These are phyloP conservation scores for Salvia splendens DNA, from an alignment of 257 asterid species.

Conservation along the genomic window DNA sequence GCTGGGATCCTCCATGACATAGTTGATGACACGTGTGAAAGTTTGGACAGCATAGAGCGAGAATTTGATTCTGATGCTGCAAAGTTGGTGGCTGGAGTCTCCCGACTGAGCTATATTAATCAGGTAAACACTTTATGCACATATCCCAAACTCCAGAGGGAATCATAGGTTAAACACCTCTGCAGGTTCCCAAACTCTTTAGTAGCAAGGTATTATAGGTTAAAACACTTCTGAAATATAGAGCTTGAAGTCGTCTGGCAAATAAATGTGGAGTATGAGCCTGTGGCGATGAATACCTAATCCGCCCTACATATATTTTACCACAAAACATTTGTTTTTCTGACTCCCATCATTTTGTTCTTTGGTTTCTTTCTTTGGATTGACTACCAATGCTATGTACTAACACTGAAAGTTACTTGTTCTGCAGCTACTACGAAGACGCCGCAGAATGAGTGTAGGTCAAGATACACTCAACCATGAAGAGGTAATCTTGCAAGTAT, in stretches of 20 bases:
- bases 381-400: neutral
- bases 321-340: neutral
- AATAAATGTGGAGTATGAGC: neutral
- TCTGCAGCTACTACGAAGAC: constrained; percentile 85
- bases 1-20: constrained; percentile 97
- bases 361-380: neutral
- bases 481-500: constrained; percentile 55
- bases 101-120: constrained; percentile 85
- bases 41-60: constrained; percentile 66
- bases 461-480: constrained; percentile 69
- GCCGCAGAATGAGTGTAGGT: constrained; percentile 72
- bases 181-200: neutral
- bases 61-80: constrained; percentile 85
- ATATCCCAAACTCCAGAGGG: neutral
- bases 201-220: constrained; percentile 13
- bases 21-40: constrained; percentile 81
- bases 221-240: constrained; percentile 21
- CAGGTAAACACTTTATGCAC: constrained; percentile 52
- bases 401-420: constrained; percentile 20
- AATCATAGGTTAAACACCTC: no score
- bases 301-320: neutral
- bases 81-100: constrained; percentile 90
- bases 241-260: constrained; percentile 12
- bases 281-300: no score
- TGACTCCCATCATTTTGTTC: constrained; percentile 3